A percentile compares a stretch with the other conserved stretches of the same genome.
Evolutionary conservation across 495 filamentous ascomycete species (phyloP).

Genomic region (Parachaetomium inaequale): DNA sequence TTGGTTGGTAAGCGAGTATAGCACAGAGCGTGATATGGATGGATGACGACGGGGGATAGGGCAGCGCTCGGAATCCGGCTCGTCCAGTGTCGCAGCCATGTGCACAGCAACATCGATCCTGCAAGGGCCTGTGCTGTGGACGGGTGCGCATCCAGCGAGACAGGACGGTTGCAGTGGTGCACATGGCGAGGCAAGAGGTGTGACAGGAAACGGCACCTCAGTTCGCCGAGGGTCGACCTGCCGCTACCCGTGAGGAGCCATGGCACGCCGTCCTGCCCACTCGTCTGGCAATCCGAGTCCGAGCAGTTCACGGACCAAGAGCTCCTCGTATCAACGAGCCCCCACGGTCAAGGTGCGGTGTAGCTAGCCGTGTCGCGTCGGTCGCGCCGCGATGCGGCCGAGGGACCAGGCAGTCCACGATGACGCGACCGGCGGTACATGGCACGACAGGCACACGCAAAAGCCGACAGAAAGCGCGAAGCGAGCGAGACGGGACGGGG

Average conservation of each 20-base stretch:
- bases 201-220: conserved; percentile 5
- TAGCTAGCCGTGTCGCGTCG: conserved; percentile 16
- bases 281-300: neutral
- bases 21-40: neutral
- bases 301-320: neutral
- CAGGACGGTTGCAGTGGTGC: neutral
- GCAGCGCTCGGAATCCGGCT: conserved; percentile 12
- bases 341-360: neutral
- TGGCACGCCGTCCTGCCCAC: neutral
- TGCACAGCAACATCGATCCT: conserved; percentile 29
- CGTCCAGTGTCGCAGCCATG: neutral
- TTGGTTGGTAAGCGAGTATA: neutral
- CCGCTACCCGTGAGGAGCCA: neutral
- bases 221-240: neutral
- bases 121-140: conserved; percentile 18
- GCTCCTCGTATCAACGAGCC: neutral
- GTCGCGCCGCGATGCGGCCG: conserved; percentile 13
- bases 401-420: conserved; percentile 1
- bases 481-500: conserved; percentile 4
- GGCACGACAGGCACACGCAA: conserved; percentile 11
- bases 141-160: neutral
- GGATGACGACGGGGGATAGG: neutral
- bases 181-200: conserved; percentile 4
- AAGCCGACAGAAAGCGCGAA: conserved; percentile 43
- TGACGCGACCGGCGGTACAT: conserved; percentile 3